A percentile compares a stretch with the other conserved stretches of the same genome.
Evolutionary conservation across 225 moss, liverwort and hornwort genomes (phyloP).

Genomic region (Takakia lepidozioides): DNA sequence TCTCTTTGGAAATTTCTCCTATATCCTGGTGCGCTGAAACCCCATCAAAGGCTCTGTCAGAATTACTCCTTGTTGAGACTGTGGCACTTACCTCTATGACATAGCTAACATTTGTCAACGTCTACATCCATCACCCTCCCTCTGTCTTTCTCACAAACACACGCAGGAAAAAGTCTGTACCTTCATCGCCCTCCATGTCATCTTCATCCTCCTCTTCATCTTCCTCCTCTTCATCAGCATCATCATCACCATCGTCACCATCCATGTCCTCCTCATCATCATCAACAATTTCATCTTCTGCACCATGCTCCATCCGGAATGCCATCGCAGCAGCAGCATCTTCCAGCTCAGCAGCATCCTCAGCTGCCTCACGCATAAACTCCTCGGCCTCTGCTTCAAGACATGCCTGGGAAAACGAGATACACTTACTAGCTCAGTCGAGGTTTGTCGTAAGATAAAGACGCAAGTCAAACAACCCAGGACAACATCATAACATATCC

Average conservation of each 20-base stretch:
- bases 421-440: too few relatives aligned
- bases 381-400: conserved; percentile 79
- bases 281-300: conserved; percentile 74
- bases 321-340: conserved; percentile 97
- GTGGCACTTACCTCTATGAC: too few relatives aligned
- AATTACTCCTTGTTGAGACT: too few relatives aligned
- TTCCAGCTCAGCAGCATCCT: conserved; percentile 93
- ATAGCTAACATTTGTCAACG: too few relatives aligned
- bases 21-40: too few relatives aligned
- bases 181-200: conserved; percentile 84
- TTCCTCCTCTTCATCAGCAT: conserved; percentile 71
- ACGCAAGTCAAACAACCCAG: too few relatives aligned
- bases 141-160: too few relatives aligned
- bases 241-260: conserved; percentile 60
- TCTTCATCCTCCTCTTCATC: conserved; percentile 92
- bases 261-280: conserved; percentile 90
- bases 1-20: too few relatives aligned
- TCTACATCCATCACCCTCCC: too few relatives aligned
- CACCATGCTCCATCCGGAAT: conserved; percentile 90
- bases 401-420: conserved; percentile 25
- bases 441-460: too few relatives aligned
- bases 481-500: too few relatives aligned
- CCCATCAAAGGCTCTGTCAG: too few relatives aligned
- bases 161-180: conserved; percentile 12
- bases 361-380: conserved; percentile 91